These are phyloP conservation scores for Halocafeteria seosinensis DNA, from an alignment of 108 stramenopile genomes.

Conservation along the genomic window DNA sequence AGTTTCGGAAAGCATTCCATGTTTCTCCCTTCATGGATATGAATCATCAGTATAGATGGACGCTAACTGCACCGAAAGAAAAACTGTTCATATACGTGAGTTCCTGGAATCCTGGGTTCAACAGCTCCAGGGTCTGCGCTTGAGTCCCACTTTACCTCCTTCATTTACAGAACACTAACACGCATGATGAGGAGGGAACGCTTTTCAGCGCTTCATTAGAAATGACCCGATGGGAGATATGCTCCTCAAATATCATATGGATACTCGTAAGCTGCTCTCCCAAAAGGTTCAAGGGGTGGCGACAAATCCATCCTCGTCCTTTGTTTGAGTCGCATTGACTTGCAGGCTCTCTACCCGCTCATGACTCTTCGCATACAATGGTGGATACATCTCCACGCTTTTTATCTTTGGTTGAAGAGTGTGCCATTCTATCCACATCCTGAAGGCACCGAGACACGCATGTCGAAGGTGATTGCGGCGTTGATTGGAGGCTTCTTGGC, in stretches of 20 bases:
- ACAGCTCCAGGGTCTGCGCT: background rate
- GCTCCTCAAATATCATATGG: background rate
- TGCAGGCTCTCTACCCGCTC: background rate
- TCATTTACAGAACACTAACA: background rate
- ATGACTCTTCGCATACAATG: background rate
- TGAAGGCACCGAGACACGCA: background rate
- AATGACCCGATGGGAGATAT: background rate
- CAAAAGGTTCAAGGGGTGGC: background rate
- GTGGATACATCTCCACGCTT: background rate
- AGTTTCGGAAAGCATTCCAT: slow-evolving; percentile 66
- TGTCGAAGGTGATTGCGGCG: background rate
- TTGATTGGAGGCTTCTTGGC: no score
- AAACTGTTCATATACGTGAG: no score
- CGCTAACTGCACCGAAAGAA: no score
- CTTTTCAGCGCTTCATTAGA: background rate
- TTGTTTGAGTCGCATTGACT: no score
- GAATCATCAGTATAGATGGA: slow-evolving; percentile 77
- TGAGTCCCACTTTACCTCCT: background rate
- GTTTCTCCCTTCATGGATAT: slow-evolving; percentile 95
- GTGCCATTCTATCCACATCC: background rate
- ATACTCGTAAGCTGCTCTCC: background rate
- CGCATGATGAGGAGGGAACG: background rate
- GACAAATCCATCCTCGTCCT: no score
- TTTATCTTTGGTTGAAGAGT: background rate
- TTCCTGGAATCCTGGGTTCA: background rate